Base-by-base conservation (phyloP, 345 rosid species). In the Dimocarpus longan region DNA sequence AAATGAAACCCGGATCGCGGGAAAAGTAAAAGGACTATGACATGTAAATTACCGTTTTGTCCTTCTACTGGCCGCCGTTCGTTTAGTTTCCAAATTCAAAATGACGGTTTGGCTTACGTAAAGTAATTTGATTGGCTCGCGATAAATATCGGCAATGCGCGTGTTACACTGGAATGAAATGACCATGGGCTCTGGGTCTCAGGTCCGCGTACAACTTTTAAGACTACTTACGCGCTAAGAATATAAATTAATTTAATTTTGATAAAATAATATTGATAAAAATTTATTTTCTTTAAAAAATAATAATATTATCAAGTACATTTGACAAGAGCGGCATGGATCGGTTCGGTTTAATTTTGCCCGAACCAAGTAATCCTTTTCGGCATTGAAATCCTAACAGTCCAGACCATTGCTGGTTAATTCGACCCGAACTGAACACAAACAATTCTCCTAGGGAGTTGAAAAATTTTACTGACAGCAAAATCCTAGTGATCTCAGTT, bases 1-100 rank as follows among this genome's bases (percentile, higher is more conserved):
- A 71, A 65, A 56, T 46, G 13, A 26, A 37, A 80, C 78, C 70
- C 73, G 76, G 76, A 37, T 73, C 64, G 81, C 73, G 66, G 76
- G 50, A 73, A 73, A 68, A 50, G 73, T 66, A 40, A 44, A 32
- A 13, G 6, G 67, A 21, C 28, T 21, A 40, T n/a, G 4, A 10
- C 10, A 3, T 2, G 7, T 9, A 18, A 68, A 73, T 24, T 68
- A 73, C 76, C 5, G 24, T 37, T 73, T 50, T 72, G 63, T 10
- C 77, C 69, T 70, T 57, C 39, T 0, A 6, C 6, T n/a, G 0
- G 22, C 19, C 10, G 28, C 44, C 37, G 40, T 32, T 10, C 19
- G 43, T 15, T 62, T 52, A 48, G 1, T 13, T 65, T 70, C n/a
- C 52, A 32, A 32, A 32, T 32, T 32, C 37, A 3, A 74, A 9